phyloP scores from a whole-genome alignment of 805 yeast genomes.

The Schwanniomyces sp. region DNA sequence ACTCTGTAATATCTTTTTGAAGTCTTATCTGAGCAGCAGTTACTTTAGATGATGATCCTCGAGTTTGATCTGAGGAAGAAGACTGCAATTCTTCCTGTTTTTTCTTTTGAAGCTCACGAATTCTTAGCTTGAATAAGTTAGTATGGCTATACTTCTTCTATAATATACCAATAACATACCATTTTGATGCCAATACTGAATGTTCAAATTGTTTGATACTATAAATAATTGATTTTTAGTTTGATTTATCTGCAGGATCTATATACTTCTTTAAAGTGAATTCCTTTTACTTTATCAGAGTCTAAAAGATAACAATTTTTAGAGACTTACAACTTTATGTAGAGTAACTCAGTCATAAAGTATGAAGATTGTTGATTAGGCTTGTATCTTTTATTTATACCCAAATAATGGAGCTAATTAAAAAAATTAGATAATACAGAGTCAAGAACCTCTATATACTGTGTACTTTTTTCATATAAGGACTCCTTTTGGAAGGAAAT shows the following conservation, averaged over 20 bases:
- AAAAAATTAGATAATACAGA: background rate
- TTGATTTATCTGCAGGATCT: background rate
- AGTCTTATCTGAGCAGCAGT: conserved; percentile 70
- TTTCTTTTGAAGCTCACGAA: conserved; percentile 58
- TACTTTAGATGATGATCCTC: conserved; percentile 18
- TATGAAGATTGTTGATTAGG: too few relatives aligned
- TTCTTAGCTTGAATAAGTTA: conserved; percentile 43
- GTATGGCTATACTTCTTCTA: background rate
- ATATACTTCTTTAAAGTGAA: too few relatives aligned
- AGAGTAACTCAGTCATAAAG: too few relatives aligned
- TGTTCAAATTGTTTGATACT: background rate
- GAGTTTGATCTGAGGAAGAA: conserved; percentile 22
- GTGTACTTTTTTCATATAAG: background rate
- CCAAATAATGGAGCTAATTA: background rate
- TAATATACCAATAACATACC: background rate
- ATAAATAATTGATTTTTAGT: background rate
- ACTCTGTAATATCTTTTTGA: conserved; percentile 73
- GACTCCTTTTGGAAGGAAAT: background rate
- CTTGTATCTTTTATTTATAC: too few relatives aligned
- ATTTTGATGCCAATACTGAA: background rate
- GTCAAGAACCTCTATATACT: background rate
- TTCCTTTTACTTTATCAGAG: too few relatives aligned
- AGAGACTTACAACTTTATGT: too few relatives aligned
- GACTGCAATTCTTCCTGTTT: conserved; percentile 48
- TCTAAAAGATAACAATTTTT: too few relatives aligned